These are phyloP conservation scores for Arthrinium phaeospermum DNA, from an alignment of 2,329 filamentous ascomycete species.

Conservation along the genomic window DNA sequence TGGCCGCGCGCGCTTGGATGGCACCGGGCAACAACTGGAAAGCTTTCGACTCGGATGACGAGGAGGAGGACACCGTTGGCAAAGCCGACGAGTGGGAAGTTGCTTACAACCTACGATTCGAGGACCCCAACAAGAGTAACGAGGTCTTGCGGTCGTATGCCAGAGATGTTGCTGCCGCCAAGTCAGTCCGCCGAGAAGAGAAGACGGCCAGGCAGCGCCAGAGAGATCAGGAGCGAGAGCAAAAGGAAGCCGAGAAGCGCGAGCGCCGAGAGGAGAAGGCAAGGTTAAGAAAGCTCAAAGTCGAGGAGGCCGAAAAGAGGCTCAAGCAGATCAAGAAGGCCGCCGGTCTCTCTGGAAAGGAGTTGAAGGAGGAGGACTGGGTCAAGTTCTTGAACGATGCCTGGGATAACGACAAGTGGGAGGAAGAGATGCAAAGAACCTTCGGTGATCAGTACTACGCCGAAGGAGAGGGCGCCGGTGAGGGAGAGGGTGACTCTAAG, in stretches of 20 bases:
- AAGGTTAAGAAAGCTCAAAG: conserved; percentile 82
- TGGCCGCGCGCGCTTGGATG: conserved; percentile 91
- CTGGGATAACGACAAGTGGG: conserved; percentile 91
- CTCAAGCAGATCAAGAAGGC: conserved; percentile 87
- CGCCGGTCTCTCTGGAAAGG: conserved; percentile 76
- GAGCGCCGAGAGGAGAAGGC: conserved; percentile 81
- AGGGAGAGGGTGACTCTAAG: conserved; percentile 55
- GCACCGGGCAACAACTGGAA: conserved; percentile 69
- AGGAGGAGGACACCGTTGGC: conserved; percentile 65
- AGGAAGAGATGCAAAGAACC: conserved; percentile 83
- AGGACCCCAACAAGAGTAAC: conserved; percentile 87
- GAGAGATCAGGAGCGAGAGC: conserved; percentile 77
- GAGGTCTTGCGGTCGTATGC: conserved; percentile 88
- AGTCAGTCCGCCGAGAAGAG: conserved; percentile 86
- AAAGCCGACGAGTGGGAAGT: conserved; percentile 87
- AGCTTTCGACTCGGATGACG: conserved; percentile 91
- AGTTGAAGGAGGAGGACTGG: conserved; percentile 78
- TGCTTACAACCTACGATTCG: conserved; percentile 95
- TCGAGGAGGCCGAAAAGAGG: conserved; percentile 89
- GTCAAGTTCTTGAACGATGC: conserved; percentile 81
- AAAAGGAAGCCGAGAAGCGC: conserved; percentile 78
- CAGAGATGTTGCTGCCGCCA: conserved; percentile 80
- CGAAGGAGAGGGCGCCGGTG: conserved; percentile 67
- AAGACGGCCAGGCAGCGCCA: conserved; percentile 76
- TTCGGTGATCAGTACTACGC: conserved; percentile 95